phyloP scores from a whole-genome alignment of 768 basidiomycete species.

The Tricholoma matsutake region DNA sequence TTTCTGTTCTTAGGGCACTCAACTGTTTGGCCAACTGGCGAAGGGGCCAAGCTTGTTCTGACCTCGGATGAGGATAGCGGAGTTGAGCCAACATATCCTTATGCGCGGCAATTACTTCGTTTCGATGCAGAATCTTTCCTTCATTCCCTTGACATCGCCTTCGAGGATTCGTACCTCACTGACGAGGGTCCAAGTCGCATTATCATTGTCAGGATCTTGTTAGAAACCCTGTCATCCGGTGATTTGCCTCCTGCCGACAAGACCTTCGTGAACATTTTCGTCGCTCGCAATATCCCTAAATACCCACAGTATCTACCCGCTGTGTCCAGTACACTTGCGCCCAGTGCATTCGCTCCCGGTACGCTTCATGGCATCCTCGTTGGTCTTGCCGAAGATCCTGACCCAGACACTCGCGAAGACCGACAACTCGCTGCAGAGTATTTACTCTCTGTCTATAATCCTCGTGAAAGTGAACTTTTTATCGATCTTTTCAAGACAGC shows the following conservation, averaged over 20 bases:
- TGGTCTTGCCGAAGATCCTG: constrained; percentile 71
- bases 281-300: constrained; percentile 95
- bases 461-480: constrained; percentile 70
- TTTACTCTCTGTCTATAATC: constrained; percentile 87
- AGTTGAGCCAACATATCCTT: constrained; percentile 84
- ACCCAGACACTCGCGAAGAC: constrained; percentile 83
- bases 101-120: constrained; percentile 74
- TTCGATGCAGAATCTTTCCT: constrained; percentile 95
- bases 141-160: constrained; percentile 90
- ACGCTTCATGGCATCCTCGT: constrained; percentile 74
- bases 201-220: constrained; percentile 76
- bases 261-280: constrained; percentile 92
- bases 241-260: constrained; percentile 57
- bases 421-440: constrained; percentile 94
- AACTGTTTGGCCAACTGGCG: constrained; percentile 70
- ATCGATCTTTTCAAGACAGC: constrained; percentile 71
- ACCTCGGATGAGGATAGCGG: constrained; percentile 75
- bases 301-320: constrained; percentile 85
- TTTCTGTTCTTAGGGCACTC: constrained; percentile 87
- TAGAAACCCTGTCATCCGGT: constrained; percentile 67
- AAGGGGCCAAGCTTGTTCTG: constrained; percentile 69
- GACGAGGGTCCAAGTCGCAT: constrained; percentile 75
- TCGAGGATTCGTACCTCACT: constrained; percentile 91
- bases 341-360: constrained; percentile 22
- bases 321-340: constrained; percentile 52